phyloP scores from a whole-genome alignment of 495 filamentous ascomycete genomes.

The Penicillium simplicissimum region DNA sequence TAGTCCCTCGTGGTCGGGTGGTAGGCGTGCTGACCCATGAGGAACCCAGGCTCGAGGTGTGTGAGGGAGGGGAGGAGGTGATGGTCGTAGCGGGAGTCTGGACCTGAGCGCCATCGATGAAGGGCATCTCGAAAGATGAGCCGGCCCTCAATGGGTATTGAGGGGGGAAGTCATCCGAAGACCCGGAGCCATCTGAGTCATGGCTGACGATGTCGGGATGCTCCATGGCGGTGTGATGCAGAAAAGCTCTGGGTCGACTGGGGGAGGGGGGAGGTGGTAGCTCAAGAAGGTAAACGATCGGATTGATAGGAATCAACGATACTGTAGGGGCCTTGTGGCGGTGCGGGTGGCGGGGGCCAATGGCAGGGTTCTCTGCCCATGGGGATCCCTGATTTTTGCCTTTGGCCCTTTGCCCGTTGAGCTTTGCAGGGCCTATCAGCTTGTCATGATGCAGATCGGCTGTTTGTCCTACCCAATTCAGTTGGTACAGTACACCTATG shows the following conservation, averaged over 20 bases:
- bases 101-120: conserved; percentile 40
- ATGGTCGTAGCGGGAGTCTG: conserved; percentile 46
- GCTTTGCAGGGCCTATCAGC: background rate
- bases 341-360: conserved; percentile 25
- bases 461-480: conserved; percentile 3
- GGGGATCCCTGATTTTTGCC: conserved; percentile 2
- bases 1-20: conserved; percentile 43
- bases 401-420: background rate
- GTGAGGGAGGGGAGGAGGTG: conserved; percentile 44
- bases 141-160: conserved; percentile 47
- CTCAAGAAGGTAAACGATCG: background rate
- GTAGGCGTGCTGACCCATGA: conserved; percentile 43
- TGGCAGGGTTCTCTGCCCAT: conserved; percentile 13
- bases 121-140: conserved; percentile 40
- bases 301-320: conserved; percentile 21
- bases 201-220: conserved; percentile 54
- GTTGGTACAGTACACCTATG: background rate
- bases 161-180: conserved; percentile 58
- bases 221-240: conserved; percentile 48
- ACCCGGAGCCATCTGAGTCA: conserved; percentile 66
- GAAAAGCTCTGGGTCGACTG: conserved; percentile 12
- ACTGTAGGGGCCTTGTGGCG: conserved; percentile 32
- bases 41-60: conserved; percentile 37
- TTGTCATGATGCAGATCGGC: conserved; percentile 7
- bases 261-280: conserved; percentile 10